Evolutionary conservation across 345 rosid genomes (phyloP).

Genomic region (Capsella bursapastoris): DNA sequence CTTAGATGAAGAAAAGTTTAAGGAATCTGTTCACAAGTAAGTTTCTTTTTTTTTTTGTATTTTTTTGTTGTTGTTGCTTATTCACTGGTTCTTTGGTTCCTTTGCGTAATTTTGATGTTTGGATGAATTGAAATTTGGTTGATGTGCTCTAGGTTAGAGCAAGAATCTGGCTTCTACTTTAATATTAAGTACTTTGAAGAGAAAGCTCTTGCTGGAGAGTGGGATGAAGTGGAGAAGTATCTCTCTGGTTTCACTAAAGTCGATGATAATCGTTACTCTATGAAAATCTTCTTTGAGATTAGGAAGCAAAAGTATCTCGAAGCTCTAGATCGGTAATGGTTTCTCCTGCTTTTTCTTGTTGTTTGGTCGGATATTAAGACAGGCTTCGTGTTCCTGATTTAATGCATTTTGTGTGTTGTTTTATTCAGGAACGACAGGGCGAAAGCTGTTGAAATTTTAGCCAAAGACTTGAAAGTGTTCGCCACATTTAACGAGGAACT

Average conservation of each 20-base stretch:
- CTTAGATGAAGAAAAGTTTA: conserved; percentile 58
- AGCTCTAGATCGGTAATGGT: conserved; percentile 59
- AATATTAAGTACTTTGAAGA: conserved; percentile 90
- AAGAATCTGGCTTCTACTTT: conserved; percentile 91
- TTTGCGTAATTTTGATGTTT: conserved; percentile 1
- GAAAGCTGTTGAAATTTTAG: conserved; percentile 88
- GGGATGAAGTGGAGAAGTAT: conserved; percentile 96
- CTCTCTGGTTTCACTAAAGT: conserved; percentile 90
- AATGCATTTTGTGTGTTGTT: conserved; percentile 30
- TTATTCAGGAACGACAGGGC: conserved; percentile 71
- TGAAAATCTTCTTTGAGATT: conserved; percentile 65
- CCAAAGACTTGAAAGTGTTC: conserved; percentile 81
- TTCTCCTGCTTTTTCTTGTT: not conserved
- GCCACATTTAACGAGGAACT: conserved; percentile 86
- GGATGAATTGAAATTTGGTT: conserved; percentile 9
- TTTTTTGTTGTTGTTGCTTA: not conserved
- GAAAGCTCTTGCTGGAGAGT: conserved; percentile 84
- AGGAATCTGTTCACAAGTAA: conserved; percentile 66
- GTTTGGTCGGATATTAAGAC: not conserved
- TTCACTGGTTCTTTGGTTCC: not conserved
- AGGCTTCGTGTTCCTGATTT: not conserved
- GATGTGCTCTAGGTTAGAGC: conserved; percentile 64
- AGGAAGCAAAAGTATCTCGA: conserved; percentile 68
- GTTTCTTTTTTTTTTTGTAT: not conserved
- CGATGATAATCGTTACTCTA: conserved; percentile 80